phyloP scores from a whole-genome alignment of 768 basidiomycete genomes.

The Macrocybe gigantea region DNA sequence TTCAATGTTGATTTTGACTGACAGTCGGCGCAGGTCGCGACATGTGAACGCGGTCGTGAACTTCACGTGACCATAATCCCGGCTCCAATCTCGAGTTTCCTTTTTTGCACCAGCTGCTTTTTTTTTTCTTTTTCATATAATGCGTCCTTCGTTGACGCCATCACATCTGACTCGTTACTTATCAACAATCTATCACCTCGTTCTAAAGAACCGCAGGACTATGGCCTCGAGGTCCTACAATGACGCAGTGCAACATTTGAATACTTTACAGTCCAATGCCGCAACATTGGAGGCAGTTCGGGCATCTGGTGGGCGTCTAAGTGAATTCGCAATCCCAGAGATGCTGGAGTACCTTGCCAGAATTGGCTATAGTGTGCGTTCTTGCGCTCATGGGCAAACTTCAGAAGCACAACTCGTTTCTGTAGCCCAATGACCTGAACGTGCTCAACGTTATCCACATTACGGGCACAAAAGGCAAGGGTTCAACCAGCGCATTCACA shows the following conservation, averaged over 20 bases:
- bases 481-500: constrained; percentile 91
- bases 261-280: constrained; percentile 88
- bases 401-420: constrained; percentile 6
- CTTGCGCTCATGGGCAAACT: background rate
- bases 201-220: constrained; percentile 8
- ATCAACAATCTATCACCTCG: constrained; percentile 1
- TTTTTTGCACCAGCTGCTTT: too few species aligned
- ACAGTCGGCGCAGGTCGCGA: too few species aligned
- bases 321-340: constrained; percentile 70
- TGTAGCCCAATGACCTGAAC: constrained; percentile 78
- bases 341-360: constrained; percentile 86
- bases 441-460: constrained; percentile 90
- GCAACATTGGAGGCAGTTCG: constrained; percentile 83
- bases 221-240: constrained; percentile 68
- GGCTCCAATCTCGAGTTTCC: too few species aligned
- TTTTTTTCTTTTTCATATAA: background rate
- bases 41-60: too few species aligned
- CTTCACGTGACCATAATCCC: too few species aligned
- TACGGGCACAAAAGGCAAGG: constrained; percentile 98
- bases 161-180: constrained; percentile 9
- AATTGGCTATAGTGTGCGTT: constrained; percentile 78
- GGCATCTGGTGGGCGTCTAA: constrained; percentile 58
- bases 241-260: constrained; percentile 69
- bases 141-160: constrained; percentile 9
- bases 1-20: too few species aligned